Percentiles rank a stretch among this genome's conserved stretches.
phyloP scores from a whole-genome alignment of 1,284 basidiomycete genomes.

The Sporisorium iseilematis-ciliati region DNA sequence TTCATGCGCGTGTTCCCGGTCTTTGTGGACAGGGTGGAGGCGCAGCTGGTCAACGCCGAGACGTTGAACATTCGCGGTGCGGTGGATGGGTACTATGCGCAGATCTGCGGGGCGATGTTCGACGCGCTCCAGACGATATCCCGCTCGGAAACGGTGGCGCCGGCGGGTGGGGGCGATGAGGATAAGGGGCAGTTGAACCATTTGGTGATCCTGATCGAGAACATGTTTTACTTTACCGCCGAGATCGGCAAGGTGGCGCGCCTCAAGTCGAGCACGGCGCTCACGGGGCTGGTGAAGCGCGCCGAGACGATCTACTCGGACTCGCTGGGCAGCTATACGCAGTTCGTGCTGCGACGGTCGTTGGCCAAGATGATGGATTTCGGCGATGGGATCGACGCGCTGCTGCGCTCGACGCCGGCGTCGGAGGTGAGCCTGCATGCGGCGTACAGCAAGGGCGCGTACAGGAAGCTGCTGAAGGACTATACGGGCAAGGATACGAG shows the following conservation, averaged over 20 bases:
- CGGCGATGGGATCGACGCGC: constrained; percentile 89
- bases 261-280: constrained; percentile 59
- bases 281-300: constrained; percentile 78
- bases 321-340: constrained; percentile 86
- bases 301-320: constrained; percentile 89
- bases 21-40: constrained; percentile 86
- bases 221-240: constrained; percentile 91
- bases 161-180: constrained; percentile 54
- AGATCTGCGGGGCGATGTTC: constrained; percentile 88
- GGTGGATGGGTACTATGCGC: constrained; percentile 87
- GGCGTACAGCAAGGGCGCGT: constrained; percentile 80
- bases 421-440: constrained; percentile 82
- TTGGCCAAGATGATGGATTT: constrained; percentile 92
- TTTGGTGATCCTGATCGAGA: constrained; percentile 94
- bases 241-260: constrained; percentile 78
- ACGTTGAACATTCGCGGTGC: constrained; percentile 81
- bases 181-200: constrained; percentile 97
- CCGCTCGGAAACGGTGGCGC: constrained; percentile 79
- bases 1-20: constrained; percentile 93
- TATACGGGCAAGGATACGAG: constrained; percentile 87
- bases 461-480: constrained; percentile 89
- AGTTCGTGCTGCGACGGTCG: constrained; percentile 85
- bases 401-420: constrained; percentile 83
- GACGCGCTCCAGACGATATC: constrained; percentile 92
- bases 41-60: constrained; percentile 78